phyloP scores from a whole-genome alignment of 176 grass and related monocot genomes.

The Triticum urartu region DNA sequence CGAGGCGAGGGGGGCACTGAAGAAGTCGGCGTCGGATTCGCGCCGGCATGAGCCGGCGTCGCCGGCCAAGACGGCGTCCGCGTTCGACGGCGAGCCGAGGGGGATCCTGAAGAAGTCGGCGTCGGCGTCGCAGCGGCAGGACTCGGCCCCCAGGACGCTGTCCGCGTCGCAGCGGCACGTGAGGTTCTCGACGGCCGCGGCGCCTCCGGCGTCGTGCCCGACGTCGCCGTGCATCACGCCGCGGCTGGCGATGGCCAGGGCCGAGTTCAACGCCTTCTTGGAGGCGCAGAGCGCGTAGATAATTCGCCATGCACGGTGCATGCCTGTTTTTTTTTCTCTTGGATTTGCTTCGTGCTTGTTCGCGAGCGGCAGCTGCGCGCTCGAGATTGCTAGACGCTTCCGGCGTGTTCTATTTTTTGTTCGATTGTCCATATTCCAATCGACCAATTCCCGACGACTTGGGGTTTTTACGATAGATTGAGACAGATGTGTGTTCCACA shows the following conservation, averaged over 20 bases:
- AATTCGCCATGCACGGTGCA: not conserved
- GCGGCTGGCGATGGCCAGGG: slow-evolving; percentile 48
- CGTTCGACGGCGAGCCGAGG: slow-evolving; percentile 53
- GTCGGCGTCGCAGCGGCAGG: slow-evolving; percentile 31
- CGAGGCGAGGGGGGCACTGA: slow-evolving; percentile 53
- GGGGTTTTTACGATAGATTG: not conserved
- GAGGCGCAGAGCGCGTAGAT: slow-evolving; percentile 56
- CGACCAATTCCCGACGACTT: not conserved
- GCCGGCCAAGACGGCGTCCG: slow-evolving; percentile 55
- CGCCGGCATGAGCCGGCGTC: not conserved
- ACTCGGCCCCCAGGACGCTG: slow-evolving; percentile 44
- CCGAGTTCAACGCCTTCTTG: slow-evolving; percentile 82
- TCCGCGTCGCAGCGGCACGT: slow-evolving; percentile 71
- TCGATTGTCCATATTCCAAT: not conserved
- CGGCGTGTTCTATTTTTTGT: not conserved
- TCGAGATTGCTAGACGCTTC: not conserved
- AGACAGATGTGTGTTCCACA: not conserved
- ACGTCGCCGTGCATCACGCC: slow-evolving; percentile 80
- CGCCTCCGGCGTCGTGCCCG: slow-evolving; percentile 50
- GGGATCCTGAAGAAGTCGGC: slow-evolving; percentile 75
- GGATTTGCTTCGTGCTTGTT: not conserved
- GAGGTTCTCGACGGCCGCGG: slow-evolving; percentile 60
- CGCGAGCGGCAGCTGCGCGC: not conserved
- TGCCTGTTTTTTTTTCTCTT: not conserved
- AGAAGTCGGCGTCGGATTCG: slow-evolving; percentile 53